A percentile compares a stretch with the other conserved stretches of the same genome.
Evolutionary conservation across 306 rosid genomes (phyloP).

Genomic region (Begonia fuchsioides): DNA sequence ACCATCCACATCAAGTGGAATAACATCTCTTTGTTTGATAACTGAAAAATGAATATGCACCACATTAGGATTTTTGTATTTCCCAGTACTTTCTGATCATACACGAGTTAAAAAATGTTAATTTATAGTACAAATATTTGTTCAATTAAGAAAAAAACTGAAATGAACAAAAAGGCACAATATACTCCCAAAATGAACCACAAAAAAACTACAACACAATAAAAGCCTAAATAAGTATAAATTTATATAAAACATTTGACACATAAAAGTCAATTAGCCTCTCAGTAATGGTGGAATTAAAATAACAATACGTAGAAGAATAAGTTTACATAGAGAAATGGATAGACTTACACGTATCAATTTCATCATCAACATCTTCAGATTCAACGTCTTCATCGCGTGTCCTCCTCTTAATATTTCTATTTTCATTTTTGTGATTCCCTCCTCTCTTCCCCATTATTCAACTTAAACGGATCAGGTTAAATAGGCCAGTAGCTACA

Average conservation of each 20-base stretch:
- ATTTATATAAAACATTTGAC: no score
- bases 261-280: no score
- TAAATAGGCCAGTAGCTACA: background rate
- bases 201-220: no score
- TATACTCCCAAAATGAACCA: no score
- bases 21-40: constrained; percentile 65
- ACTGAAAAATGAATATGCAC: constrained; percentile 24
- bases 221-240: no score
- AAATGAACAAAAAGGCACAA: no score
- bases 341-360: constrained; percentile 57
- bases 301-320: background rate
- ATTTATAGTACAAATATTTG: background rate
- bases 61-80: background rate
- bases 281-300: background rate
- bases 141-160: background rate
- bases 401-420: constrained; percentile 18
- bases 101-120: background rate
- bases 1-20: constrained; percentile 49
- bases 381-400: constrained; percentile 8
- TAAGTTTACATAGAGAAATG: background rate
- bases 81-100: background rate
- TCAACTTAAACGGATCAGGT: background rate
- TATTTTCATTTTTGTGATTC: constrained; percentile 22
- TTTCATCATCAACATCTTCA: constrained; percentile 61
- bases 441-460: constrained; percentile 54